phyloP scores from a whole-genome alignment of 257 asterid genomes.

The Coffea eugenioides region DNA sequence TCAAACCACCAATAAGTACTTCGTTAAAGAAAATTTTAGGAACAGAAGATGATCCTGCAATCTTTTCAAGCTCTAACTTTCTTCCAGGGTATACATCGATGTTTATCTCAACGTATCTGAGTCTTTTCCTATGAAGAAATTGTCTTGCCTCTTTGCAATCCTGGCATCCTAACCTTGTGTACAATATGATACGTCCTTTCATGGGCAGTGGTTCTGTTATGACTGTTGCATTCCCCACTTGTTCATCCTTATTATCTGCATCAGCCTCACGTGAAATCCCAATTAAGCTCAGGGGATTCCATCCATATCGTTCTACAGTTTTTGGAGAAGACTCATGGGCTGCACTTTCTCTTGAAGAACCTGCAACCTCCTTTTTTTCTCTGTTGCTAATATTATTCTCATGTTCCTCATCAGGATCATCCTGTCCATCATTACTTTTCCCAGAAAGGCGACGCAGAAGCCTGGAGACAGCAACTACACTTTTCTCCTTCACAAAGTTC shows the following conservation, averaged over 20 bases:
- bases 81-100: conserved; percentile 73
- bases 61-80: conserved; percentile 69
- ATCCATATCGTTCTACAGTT: conserved; percentile 39
- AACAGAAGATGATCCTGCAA: conserved; percentile 66
- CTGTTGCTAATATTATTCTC: conserved; percentile 16
- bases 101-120: conserved; percentile 73
- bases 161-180: conserved; percentile 69
- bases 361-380: conserved; percentile 21
- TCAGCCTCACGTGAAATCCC: conserved; percentile 46
- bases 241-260: conserved; percentile 40
- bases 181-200: conserved; percentile 78
- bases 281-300: conserved; percentile 73
- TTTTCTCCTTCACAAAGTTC: conserved; percentile 70
- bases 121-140: conserved; percentile 61
- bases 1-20: conserved; percentile 67
- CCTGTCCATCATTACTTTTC: conserved; percentile 54
- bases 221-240: conserved; percentile 28
- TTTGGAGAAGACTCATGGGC: conserved; percentile 34
- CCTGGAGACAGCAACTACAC: conserved; percentile 63
- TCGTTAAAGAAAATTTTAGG: conserved; percentile 84
- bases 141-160: conserved; percentile 60
- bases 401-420: conserved; percentile 39
- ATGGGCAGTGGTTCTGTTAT: conserved; percentile 41
- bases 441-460: conserved; percentile 76
- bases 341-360: conserved; percentile 34